Evolutionary conservation across 2,329 filamentous ascomycete species (phyloP).

Genomic region (Monosporascus sp.): DNA sequence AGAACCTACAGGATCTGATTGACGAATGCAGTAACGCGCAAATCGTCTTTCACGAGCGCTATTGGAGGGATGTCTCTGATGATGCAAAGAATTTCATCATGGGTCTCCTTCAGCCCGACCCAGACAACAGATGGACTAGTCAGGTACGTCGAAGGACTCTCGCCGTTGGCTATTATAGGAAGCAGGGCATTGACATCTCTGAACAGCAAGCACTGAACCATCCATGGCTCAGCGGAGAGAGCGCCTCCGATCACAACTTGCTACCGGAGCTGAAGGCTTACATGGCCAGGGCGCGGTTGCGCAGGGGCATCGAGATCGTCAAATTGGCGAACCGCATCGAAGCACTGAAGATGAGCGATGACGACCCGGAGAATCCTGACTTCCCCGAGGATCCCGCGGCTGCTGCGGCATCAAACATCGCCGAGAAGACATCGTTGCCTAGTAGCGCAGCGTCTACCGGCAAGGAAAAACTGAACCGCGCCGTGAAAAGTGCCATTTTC

Average conservation of each 20-base stretch:
- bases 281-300: slow-evolving; percentile 85
- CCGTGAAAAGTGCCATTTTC: slow-evolving; percentile 72
- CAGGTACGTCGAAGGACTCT: slow-evolving; percentile 47
- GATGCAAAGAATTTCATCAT: slow-evolving; percentile 96
- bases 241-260: slow-evolving; percentile 92
- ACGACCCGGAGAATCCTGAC: slow-evolving; percentile 71
- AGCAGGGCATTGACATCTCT: slow-evolving; percentile 1
- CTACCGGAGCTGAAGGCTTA: slow-evolving; percentile 94
- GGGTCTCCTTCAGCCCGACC: slow-evolving; percentile 71
- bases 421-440: slow-evolving; percentile 19
- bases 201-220: slow-evolving; percentile 70
- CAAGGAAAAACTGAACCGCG: slow-evolving; percentile 42
- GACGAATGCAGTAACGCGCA: slow-evolving; percentile 82
- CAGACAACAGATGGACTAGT: slow-evolving; percentile 72
- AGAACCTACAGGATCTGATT: slow-evolving; percentile 88
- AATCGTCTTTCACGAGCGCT: slow-evolving; percentile 93
- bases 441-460: slow-evolving; percentile 22
- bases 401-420: slow-evolving; percentile 43
- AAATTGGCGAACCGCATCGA: slow-evolving; percentile 96
- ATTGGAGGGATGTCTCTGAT: slow-evolving; percentile 95
- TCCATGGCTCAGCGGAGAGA: slow-evolving; percentile 86
- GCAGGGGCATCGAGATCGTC: slow-evolving; percentile 91
- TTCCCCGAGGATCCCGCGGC: slow-evolving; percentile 60
- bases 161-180: neutral
- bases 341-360: slow-evolving; percentile 86